Evolutionary conservation across 768 basidiomycete species (phyloP), one percentile per base, ranked within the genome.

Genomic region (Amanita molliuscula): DNA sequence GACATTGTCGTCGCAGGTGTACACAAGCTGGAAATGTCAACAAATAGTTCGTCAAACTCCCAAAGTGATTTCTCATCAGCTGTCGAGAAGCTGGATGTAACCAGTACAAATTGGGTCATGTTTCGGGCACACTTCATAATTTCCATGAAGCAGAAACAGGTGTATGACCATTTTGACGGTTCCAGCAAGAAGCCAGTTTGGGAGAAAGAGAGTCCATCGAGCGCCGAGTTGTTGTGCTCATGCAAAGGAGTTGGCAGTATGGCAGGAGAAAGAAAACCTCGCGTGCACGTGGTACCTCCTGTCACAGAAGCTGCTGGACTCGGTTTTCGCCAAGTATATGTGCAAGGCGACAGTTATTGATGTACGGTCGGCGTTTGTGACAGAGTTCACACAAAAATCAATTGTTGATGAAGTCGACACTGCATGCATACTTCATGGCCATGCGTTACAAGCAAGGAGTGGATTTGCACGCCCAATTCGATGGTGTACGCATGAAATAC

Each of bases 141-240:
- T 10, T 54, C 54, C 1, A 42, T 57, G 6, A 23, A 55, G 11
- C 52, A 54, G 16, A 57, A 59, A 23, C 43, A 51, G 2, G 37
- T 51, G 1, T 54, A 49, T 41, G 54, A 48, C 9, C 57, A 58
- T 25, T 57, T 58, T 21, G 48, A 59, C 21, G 44, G 44, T 3
- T 6, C 44, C 10, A 26, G 16, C 10, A 34, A 43, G n/a, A 28
- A 25, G 6, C 25, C 42, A 21, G 42, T 26, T 6, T 18, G 11
- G 3, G 29, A 3, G 3, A 34, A 7, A 9, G 21, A 34, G 18
- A 35, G 13, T 23, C 18, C 26, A 9, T 20, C 44, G 9, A n/a
- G 7, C 8, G 18, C 21, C 7, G 28, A 31, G 11, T 13, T 5
- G 28, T n/a, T 16, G 10, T 15, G 29, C 2, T 6, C 16, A 34